These are phyloP conservation scores for Microthlaspi erraticum DNA, from an alignment of 345 rosid species.

Conservation along the genomic window DNA sequence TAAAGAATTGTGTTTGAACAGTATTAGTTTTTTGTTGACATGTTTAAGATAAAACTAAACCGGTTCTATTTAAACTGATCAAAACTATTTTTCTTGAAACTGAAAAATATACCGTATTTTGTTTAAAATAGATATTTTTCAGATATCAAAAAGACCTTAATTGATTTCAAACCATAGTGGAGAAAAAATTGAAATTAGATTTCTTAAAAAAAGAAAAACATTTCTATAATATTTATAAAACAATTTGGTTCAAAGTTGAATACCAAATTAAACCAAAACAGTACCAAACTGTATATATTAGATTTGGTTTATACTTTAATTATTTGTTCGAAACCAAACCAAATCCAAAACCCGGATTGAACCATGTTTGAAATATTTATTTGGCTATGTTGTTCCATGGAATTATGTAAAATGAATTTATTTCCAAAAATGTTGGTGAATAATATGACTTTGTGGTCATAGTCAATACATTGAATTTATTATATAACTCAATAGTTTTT, in stretches of 20 bases:
- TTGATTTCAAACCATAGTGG: neutral
- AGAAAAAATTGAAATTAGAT: neutral
- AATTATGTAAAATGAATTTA: neutral
- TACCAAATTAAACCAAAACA: neutral
- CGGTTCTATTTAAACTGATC: neutral
- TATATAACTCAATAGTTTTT: neutral
- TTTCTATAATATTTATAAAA: no score
- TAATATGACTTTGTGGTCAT: neutral
- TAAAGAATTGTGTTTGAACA: neutral
- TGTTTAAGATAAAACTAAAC: neutral
- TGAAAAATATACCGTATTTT: neutral
- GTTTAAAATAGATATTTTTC: neutral
- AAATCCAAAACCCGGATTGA: no score
- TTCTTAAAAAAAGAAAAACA: neutral
- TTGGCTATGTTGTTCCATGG: neutral
- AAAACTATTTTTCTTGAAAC: neutral
- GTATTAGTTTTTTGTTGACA: neutral
- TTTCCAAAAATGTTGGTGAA: neutral
- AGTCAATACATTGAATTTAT: constrained; percentile 3
- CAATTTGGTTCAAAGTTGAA: neutral
- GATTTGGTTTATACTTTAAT: no score
- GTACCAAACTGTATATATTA: neutral
- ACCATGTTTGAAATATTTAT: neutral
- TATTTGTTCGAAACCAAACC: no score
- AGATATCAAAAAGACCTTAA: neutral